Evolutionary conservation across 345 rosid species (phyloP).

Genomic region (Bruguiera gymnorhiza): DNA sequence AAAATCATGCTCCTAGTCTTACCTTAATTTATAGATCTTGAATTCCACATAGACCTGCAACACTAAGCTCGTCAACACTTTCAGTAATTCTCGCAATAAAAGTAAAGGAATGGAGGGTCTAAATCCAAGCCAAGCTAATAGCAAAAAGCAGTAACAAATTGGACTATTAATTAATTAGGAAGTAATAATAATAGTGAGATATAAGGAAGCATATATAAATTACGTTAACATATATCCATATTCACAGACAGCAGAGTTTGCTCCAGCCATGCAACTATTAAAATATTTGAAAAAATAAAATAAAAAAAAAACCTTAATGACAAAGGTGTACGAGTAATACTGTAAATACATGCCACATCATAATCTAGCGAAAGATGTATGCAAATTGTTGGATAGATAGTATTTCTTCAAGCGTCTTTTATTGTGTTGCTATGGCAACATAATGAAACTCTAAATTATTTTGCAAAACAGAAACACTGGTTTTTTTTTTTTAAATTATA

Average conservation of each 20-base stretch:
- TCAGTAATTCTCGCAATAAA: background rate
- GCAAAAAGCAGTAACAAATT: background rate
- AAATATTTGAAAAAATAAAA: background rate
- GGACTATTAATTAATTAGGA: background rate
- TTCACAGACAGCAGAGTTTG: background rate
- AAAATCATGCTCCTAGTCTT: too few relatives aligned
- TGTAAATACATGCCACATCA: too few relatives aligned
- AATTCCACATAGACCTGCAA: conserved; percentile 5
- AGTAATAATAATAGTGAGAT: background rate
- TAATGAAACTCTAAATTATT: too few relatives aligned
- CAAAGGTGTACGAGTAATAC: too few relatives aligned
- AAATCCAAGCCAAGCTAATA: background rate
- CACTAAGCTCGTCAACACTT: background rate
- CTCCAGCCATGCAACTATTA: background rate
- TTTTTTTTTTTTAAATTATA: too few relatives aligned
- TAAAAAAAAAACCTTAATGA: background rate
- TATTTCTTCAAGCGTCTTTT: too few relatives aligned
- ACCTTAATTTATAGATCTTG: too few relatives aligned
- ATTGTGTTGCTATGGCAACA: too few relatives aligned
- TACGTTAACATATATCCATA: background rate
- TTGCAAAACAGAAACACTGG: too few relatives aligned
- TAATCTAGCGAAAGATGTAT: too few relatives aligned
- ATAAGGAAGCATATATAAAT: background rate
- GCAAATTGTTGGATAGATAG: too few relatives aligned
- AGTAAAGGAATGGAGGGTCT: background rate